Evolutionary conservation across 1,284 basidiomycete genomes (phyloP).

Genomic region (Ganoderma boninense): DNA sequence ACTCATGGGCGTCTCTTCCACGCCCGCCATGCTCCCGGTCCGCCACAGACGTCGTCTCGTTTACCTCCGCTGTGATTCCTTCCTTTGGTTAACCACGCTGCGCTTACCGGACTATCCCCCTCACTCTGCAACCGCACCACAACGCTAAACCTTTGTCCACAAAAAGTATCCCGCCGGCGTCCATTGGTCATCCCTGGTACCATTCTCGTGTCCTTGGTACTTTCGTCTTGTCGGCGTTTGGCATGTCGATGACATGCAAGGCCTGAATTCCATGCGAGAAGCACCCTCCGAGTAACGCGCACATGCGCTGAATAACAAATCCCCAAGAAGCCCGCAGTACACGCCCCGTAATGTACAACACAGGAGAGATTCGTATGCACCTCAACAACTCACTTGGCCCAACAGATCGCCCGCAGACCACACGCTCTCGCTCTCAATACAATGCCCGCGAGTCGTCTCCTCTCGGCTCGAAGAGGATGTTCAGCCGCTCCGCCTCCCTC

Average conservation of each 20-base stretch:
- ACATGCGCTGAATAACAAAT: background rate
- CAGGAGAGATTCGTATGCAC: conserved; percentile 3
- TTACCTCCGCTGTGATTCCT: background rate
- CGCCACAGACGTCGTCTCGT: conserved; percentile 14
- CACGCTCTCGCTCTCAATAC: conserved; percentile 20
- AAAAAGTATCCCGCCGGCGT: background rate
- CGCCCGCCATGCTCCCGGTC: background rate
- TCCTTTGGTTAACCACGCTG: background rate
- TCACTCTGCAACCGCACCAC: background rate
- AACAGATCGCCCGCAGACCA: background rate
- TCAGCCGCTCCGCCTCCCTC: conserved; percentile 62
- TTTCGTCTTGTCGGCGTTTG: no score
- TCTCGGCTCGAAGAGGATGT: conserved; percentile 63
- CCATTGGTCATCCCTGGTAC: background rate
- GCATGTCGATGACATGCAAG: background rate
- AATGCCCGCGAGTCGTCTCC: conserved; percentile 69
- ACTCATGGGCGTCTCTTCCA: background rate
- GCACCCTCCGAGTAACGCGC: background rate
- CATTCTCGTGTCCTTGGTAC: background rate
- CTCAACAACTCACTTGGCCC: conserved; percentile 6
- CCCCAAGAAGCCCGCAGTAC: background rate
- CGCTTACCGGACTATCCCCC: background rate
- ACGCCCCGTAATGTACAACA: conserved; percentile 4
- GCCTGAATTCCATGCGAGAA: background rate
- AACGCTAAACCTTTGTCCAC: conserved; percentile 5